phyloP scores from a whole-genome alignment of 2,329 filamentous ascomycete genomes.

The Phaeosphaeriaceae sp. region DNA sequence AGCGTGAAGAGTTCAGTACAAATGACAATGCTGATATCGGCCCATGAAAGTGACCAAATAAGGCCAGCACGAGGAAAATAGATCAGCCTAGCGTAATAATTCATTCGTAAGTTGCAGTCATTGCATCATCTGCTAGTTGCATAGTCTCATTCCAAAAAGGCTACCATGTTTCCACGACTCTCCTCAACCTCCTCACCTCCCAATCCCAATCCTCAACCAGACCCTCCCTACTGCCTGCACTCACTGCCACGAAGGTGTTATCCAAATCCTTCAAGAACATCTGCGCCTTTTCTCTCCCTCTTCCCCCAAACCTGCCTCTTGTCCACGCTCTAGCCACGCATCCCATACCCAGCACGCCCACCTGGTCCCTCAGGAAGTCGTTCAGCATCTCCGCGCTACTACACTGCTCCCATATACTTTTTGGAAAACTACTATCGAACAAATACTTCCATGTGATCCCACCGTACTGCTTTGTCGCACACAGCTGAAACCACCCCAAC shows the following conservation, averaged over 20 bases:
- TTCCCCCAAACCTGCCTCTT: slow-evolving; percentile 5
- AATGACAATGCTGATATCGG: too few species aligned
- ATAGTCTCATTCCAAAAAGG: not conserved
- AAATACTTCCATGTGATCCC: slow-evolving; percentile 13
- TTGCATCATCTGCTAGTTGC: not conserved
- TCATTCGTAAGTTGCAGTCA: too few species aligned
- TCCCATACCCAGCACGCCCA: slow-evolving; percentile 7
- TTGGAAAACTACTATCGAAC: slow-evolving; percentile 6
- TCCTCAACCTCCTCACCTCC: slow-evolving; percentile 6
- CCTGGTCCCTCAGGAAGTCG: slow-evolving; percentile 6
- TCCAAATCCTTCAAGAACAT: slow-evolving; percentile 13
- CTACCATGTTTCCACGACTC: slow-evolving; percentile 12
- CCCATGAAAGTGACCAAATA: too few species aligned
- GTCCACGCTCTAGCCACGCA: slow-evolving; percentile 13
- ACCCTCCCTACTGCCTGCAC: not conserved
- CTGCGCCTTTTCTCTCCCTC: slow-evolving; percentile 10
- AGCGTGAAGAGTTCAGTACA: too few species aligned
- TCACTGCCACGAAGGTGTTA: not conserved
- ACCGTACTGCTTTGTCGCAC: not conserved
- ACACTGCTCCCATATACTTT: not conserved
- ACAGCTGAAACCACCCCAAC: slow-evolving; percentile 21
- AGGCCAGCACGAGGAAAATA: too few species aligned
- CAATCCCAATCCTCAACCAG: slow-evolving; percentile 1
- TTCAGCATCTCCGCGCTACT: not conserved
- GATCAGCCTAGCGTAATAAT: too few species aligned